Conservation (phyloP, 75 land plant species). For the Selaginella moellendorffii region DNA sequence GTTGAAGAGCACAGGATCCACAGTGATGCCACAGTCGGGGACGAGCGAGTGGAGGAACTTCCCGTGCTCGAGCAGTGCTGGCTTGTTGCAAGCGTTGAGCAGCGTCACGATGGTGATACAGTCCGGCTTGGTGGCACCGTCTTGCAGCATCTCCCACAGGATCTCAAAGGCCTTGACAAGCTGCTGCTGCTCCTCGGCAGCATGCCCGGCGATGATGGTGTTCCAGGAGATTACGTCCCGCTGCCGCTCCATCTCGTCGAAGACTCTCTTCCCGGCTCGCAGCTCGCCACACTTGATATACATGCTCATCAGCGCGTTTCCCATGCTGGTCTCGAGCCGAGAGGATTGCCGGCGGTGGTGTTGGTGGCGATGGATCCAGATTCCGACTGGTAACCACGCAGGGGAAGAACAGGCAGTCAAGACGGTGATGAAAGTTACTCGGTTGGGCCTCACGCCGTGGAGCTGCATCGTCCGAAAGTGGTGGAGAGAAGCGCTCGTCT, state of each 20-base stretch:
- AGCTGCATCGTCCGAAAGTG: neutral
- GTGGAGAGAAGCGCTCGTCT: neutral
- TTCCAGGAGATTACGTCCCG: neutral
- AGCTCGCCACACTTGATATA: neutral
- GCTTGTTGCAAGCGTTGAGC: neutral
- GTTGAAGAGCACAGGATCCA: neutral
- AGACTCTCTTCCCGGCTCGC: neutral
- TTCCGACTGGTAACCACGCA: neutral
- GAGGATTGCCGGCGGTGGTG: neutral
- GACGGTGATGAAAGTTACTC: neutral
- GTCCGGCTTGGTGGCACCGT: neutral
- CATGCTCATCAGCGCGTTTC: neutral
- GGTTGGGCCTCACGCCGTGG: neutral
- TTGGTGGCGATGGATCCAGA: neutral
- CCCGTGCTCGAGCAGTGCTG: neutral
- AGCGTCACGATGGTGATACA: neutral
- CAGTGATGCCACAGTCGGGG: neutral
- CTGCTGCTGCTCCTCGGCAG: neutral
- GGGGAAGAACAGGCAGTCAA: neutral
- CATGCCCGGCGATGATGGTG: neutral
- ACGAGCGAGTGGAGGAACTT: neutral
- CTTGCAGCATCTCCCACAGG: neutral
- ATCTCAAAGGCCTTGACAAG: neutral
- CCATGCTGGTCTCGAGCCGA: neutral
- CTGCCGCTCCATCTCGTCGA: neutral